Base-by-base conservation (phyloP, 2,329 filamentous ascomycete genomes). In the Trichoderma afroharzianum region DNA sequence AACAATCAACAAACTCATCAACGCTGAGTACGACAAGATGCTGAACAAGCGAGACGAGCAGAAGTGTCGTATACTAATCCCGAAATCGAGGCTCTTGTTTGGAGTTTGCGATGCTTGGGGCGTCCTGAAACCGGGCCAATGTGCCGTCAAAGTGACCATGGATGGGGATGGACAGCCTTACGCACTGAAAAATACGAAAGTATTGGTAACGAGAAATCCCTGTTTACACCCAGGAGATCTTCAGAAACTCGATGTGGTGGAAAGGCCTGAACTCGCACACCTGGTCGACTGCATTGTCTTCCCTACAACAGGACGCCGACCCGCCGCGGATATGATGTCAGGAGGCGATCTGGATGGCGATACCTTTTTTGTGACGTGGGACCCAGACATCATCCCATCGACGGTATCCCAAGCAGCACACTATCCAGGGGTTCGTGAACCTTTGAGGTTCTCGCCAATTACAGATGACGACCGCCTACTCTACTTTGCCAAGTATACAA, bases 331-430 rank as follows among this genome's bases (percentile, higher is more conserved):
- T 73, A 73, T 83, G 64, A 83, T 83, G 81, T 83, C 82, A 21
- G 81, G 82, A 1, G 81, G 82, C 15, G 82, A 83, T 75, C 74
- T 83, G 3, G 82, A 83, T 67, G 81, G 82, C 6, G 81, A 83
- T 73, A 81, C 75, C 32, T 83, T 83, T 70, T 83, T 83, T 57
- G 81, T 83, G 4, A 79, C 77, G 24, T 83, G 82, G 82, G 82
- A 83, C 73, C 75, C 63, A n/a, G 81, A 83, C 26, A 72, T 83
- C 4, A 78, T 83, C 4, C 82, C 81, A 7, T 73, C 75, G 3
- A 80, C 71, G 5, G 71, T 83, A 15, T 78, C 80, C 7, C 73
- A 81, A 70, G 75, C 82, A 4, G 82, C 81, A 18, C 75, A 77
- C 43, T 83, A 83, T 73, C 80, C 81, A n/a, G 81, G 79, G 3